Percentiles rank a stretch among this genome's conserved stretches.
phyloP scores from a whole-genome alignment of 169 alveolate genomes.

The Babesia bigemina region DNA sequence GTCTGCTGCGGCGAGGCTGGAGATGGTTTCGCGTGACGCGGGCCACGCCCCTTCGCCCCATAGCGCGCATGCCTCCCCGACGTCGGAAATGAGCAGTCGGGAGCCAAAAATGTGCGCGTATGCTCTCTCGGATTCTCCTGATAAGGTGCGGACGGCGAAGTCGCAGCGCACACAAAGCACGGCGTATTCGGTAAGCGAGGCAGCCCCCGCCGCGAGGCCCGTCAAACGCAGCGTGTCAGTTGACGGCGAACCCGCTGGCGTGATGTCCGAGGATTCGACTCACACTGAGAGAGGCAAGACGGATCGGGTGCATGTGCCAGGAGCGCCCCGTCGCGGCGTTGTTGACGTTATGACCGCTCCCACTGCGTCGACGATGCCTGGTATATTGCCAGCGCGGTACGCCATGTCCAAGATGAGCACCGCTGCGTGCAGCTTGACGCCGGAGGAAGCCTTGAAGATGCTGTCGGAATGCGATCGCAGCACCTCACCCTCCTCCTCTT shows the following conservation, averaged over 20 bases:
- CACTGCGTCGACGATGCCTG: too few relatives aligned
- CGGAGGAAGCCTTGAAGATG: slow-evolving; percentile 20
- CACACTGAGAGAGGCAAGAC: too few relatives aligned
- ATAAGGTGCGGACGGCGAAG: not conserved
- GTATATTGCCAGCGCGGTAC: too few relatives aligned
- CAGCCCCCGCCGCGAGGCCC: too few relatives aligned
- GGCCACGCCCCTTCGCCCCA: slow-evolving; percentile 6
- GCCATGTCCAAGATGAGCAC: not conserved
- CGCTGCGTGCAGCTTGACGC: not conserved
- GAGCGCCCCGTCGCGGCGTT: too few relatives aligned
- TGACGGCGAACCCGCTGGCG: too few relatives aligned
- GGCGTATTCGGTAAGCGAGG: too few relatives aligned
- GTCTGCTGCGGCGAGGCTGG: not conserved
- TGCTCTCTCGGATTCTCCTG: not conserved
- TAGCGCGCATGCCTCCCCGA: slow-evolving; percentile 14
- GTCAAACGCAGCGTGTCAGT: too few relatives aligned
- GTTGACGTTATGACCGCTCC: too few relatives aligned
- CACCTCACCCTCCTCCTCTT: not conserved
- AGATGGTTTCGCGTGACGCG: not conserved
- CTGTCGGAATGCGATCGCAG: slow-evolving; percentile 12
- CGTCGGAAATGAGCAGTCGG: not conserved
- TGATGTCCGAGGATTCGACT: too few relatives aligned
- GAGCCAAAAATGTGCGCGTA: not conserved
- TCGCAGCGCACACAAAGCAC: not conserved
- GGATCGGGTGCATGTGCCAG: too few relatives aligned